Percentiles rank a stretch among this genome's conserved stretches.
These are phyloP conservation scores for Amanita exitialis DNA, from an alignment of 768 basidiomycete genomes.

Conservation along the genomic window DNA sequence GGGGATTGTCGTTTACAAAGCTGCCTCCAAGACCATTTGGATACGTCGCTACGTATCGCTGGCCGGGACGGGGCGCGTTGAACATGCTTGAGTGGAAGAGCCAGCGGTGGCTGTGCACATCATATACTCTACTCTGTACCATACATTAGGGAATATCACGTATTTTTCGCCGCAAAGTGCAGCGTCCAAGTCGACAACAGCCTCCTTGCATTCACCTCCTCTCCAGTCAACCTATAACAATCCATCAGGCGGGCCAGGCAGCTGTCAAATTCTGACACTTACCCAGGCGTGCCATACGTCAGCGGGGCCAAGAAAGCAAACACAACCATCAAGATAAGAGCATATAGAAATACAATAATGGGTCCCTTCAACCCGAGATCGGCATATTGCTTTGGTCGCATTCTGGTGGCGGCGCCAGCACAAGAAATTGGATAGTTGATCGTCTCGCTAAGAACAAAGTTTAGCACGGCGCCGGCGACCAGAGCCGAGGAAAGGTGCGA, in stretches of 20 bases:
- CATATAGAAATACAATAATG: slow-evolving; percentile 45
- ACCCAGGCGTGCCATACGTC: slow-evolving; percentile 97
- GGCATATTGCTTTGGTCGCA: slow-evolving; percentile 46
- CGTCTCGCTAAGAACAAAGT: slow-evolving; percentile 82
- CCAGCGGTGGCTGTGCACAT: slow-evolving; percentile 2
- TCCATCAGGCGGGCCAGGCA: slow-evolving; percentile 10
- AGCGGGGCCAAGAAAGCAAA: slow-evolving; percentile 78
- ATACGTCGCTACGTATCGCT: slow-evolving; percentile 51
- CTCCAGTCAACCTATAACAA: slow-evolving; percentile 61
- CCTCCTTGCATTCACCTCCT: slow-evolving; percentile 75
- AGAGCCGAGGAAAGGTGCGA: slow-evolving; percentile 91
- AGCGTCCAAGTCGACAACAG: slow-evolving; percentile 88
- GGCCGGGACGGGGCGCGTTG: slow-evolving; percentile 71
- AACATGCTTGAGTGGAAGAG: slow-evolving; percentile 44
- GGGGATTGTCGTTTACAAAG: slow-evolving; percentile 70
- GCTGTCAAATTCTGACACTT: slow-evolving; percentile 19
- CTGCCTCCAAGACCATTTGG: slow-evolving; percentile 55
- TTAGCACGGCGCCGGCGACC: slow-evolving; percentile 85
- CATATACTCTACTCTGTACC: not conserved
- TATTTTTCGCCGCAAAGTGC: slow-evolving; percentile 75
- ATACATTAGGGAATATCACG: not conserved
- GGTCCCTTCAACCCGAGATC: slow-evolving; percentile 77
- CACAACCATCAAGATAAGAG: slow-evolving; percentile 49
- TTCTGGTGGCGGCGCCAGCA: slow-evolving; percentile 55
- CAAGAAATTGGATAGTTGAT: slow-evolving; percentile 87